A percentile compares a stretch with the other conserved stretches of the same genome.
phyloP scores from a whole-genome alignment of 1,284 basidiomycete species.

The Microbotryomycetes sp. region DNA sequence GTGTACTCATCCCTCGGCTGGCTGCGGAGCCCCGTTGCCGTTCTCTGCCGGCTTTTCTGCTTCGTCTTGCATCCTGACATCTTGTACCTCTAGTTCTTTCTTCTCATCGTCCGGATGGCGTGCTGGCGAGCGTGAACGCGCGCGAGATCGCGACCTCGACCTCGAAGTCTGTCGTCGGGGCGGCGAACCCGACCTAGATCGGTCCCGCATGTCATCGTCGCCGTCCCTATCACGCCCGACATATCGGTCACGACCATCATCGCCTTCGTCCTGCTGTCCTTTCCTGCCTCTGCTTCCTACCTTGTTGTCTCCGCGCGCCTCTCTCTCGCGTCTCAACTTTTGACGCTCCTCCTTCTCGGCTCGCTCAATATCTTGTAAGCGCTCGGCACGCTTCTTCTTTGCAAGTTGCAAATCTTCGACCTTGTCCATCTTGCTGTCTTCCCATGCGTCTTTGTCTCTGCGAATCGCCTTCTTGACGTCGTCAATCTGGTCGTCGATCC shows the following conservation, averaged over 20 bases:
- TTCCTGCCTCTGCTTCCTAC: constrained; percentile 1
- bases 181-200: neutral
- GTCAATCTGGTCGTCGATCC: constrained; percentile 29
- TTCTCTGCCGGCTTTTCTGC: no score
- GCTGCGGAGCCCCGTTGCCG: no score
- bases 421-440: constrained; percentile 3
- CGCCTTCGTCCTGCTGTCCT: neutral
- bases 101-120: neutral
- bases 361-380: constrained; percentile 4
- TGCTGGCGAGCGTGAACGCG: neutral
- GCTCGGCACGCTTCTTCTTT: neutral
- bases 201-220: neutral
- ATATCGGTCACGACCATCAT: neutral
- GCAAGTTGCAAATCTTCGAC: neutral
- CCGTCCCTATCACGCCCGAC: neutral
- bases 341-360: constrained; percentile 18
- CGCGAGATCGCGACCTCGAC: neutral
- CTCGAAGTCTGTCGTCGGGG: neutral
- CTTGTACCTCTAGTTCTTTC: neutral
- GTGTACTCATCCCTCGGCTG: no score
- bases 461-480: constrained; percentile 12
- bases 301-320: neutral
- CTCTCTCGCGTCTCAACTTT: neutral
- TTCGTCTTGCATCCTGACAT: neutral
- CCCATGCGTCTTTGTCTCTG: constrained; percentile 13